Percentiles rank a stretch among this genome's conserved stretches.
phyloP scores from a whole-genome alignment of 257 asterid genomes.

The Plantago major region DNA sequence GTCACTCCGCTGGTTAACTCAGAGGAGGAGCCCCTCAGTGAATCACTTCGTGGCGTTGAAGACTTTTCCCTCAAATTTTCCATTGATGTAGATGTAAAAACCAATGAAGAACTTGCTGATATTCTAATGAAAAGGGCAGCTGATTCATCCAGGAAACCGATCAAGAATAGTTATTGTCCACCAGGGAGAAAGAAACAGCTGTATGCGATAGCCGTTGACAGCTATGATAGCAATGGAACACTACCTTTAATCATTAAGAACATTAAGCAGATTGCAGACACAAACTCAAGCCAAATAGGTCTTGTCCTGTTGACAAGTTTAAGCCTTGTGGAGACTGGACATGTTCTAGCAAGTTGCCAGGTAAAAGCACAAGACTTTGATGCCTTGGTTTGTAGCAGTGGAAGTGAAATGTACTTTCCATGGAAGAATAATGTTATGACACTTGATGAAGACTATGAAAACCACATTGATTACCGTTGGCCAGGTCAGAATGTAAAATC shows the following conservation, averaged over 20 bases:
- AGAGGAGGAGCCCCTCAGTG: slow-evolving; percentile 63
- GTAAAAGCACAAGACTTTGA: slow-evolving; percentile 59
- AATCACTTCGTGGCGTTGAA: slow-evolving; percentile 66
- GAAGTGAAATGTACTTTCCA: slow-evolving; percentile 77
- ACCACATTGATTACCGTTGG: slow-evolving; percentile 86
- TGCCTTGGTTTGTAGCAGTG: slow-evolving; percentile 78
- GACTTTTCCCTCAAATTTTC: slow-evolving; percentile 77
- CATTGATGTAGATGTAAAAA: slow-evolving; percentile 67
- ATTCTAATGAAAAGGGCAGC: slow-evolving; percentile 31
- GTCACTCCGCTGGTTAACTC: slow-evolving; percentile 61
- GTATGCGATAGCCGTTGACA: slow-evolving; percentile 66
- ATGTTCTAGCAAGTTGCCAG: slow-evolving; percentile 54
- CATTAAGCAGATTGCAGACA: slow-evolving; percentile 45
- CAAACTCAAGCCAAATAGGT: slow-evolving; percentile 46
- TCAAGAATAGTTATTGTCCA: slow-evolving; percentile 33
- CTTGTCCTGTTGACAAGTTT: slow-evolving; percentile 70
- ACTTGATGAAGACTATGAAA: slow-evolving; percentile 60
- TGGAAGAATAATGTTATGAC: slow-evolving; percentile 44
- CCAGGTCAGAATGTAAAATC: slow-evolving; percentile 54
- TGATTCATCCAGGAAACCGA: slow-evolving; percentile 41
- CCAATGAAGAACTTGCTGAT: slow-evolving; percentile 26
- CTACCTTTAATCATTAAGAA: slow-evolving; percentile 47
- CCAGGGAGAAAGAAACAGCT: slow-evolving; percentile 56
- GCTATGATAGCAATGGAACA: slow-evolving; percentile 52
- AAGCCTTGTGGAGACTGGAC: slow-evolving; percentile 47